phyloP scores from a whole-genome alignment of 2,329 filamentous ascomycete genomes.

The Harringtonia aguacate region DNA sequence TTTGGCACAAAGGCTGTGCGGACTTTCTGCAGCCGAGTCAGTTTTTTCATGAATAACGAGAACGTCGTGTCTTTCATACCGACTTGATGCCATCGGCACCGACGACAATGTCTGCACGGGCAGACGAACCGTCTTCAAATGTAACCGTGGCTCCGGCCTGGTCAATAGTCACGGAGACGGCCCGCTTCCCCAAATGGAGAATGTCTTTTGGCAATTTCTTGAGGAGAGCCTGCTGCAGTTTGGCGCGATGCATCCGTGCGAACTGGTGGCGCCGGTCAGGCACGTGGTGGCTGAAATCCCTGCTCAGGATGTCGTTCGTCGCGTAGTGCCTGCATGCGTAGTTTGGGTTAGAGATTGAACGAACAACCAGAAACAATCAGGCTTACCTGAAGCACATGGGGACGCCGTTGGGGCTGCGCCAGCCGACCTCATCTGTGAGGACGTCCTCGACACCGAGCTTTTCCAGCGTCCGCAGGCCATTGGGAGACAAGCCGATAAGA shows the following conservation, averaged over 20 bases:
- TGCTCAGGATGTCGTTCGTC: constrained; percentile 2
- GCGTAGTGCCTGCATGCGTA: constrained; percentile 1
- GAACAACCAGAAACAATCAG: too few relatives aligned
- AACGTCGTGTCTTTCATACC: not conserved
- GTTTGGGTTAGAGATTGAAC: too few relatives aligned
- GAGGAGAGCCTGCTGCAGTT: constrained; percentile 3
- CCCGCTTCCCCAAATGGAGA: constrained; percentile 1
- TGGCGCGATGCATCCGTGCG: constrained; percentile 5
- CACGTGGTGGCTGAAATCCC: constrained; percentile 3
- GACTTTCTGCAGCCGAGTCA: constrained; percentile 1
- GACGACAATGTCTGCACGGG: constrained; percentile 47
- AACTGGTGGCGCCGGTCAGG: constrained; percentile 4
- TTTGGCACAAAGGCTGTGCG: not conserved
- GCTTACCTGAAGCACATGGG: constrained; percentile 4
- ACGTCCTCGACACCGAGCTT: constrained; percentile 2
- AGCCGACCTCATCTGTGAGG: constrained; percentile 3
- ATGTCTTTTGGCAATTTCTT: not conserved
- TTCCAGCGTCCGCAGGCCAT: constrained; percentile 5
- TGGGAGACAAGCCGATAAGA: constrained; percentile 3
- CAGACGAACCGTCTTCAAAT: constrained; percentile 40
- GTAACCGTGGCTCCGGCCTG: constrained; percentile 34
- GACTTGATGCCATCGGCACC: constrained; percentile 61
- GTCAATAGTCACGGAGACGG: constrained; percentile 31
- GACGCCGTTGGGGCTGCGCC: constrained; percentile 3
- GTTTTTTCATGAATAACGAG: not conserved